phyloP scores from a whole-genome alignment of 768 basidiomycete species.

The Pisolithus albus region DNA sequence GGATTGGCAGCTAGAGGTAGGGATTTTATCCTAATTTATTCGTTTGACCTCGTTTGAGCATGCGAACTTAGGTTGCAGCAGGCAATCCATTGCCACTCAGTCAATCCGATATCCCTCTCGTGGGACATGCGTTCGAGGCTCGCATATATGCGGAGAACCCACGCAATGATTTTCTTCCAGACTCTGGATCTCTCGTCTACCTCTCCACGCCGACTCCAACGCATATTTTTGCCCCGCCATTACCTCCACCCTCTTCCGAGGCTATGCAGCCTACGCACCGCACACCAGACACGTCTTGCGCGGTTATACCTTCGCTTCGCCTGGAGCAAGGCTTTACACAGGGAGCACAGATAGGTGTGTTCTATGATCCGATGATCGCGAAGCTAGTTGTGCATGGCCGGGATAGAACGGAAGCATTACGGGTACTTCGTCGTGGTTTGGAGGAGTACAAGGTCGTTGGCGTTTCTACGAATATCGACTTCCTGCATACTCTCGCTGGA shows the following conservation, averaged over 20 bases:
- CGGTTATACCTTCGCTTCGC: constrained; percentile 58
- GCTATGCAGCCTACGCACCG: constrained; percentile 17
- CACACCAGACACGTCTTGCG: constrained; percentile 10
- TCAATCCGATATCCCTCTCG: constrained; percentile 75
- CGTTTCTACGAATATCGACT: constrained; percentile 87
- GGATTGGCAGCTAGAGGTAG: constrained; percentile 87
- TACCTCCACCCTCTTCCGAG: constrained; percentile 26
- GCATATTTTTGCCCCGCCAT: constrained; percentile 52
- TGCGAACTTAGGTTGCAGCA: constrained; percentile 58
- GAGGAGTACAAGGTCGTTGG: constrained; percentile 90
- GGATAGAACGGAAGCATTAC: constrained; percentile 77
- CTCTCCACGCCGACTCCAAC: constrained; percentile 76
- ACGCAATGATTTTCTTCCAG: constrained; percentile 87
- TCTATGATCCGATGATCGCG: constrained; percentile 89
- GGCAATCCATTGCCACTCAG: constrained; percentile 77
- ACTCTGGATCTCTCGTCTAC: constrained; percentile 77
- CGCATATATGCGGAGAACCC: constrained; percentile 96
- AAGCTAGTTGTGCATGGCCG: constrained; percentile 86
- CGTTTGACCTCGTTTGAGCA: neutral
- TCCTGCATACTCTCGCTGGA: constrained; percentile 69
- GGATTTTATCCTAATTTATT: neutral
- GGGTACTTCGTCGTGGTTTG: constrained; percentile 71
- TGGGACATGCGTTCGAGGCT: constrained; percentile 92
- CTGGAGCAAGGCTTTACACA: constrained; percentile 85
- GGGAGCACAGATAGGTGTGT: constrained; percentile 77